Evolutionary conservation across 768 basidiomycete genomes (phyloP).

Genomic region (Cantharellus anzutake): DNA sequence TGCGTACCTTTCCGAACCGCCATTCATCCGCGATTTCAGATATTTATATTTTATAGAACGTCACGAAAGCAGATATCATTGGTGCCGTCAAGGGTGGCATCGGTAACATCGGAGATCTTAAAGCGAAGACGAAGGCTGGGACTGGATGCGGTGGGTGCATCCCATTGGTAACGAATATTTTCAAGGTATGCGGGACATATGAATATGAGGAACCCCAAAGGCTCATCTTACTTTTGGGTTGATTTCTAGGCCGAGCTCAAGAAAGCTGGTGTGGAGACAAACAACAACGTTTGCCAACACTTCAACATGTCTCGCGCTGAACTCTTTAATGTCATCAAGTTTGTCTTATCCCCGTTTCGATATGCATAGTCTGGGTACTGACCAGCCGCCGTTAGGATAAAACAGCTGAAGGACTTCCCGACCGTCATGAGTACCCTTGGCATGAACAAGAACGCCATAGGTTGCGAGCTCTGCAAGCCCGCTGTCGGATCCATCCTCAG

Average conservation of each 20-base stretch:
- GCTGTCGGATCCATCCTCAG: constrained; percentile 35
- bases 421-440: constrained; percentile 19
- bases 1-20: constrained; percentile 11
- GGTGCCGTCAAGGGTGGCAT: constrained; percentile 32
- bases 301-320: constrained; percentile 46
- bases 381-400: not conserved
- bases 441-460: constrained; percentile 28
- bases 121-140: constrained; percentile 47
- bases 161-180: constrained; percentile 31
- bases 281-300: constrained; percentile 44
- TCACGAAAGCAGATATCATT: not conserved
- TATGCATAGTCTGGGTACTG: constrained; percentile 21
- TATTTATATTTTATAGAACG: not conserved
- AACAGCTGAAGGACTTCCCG: not conserved
- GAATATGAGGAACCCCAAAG: not conserved
- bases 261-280: constrained; percentile 39
- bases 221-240: not conserved
- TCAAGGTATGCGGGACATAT: constrained; percentile 15
- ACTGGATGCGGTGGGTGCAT: constrained; percentile 60
- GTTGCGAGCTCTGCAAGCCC: constrained; percentile 62
- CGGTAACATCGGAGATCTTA: constrained; percentile 33
- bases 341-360: constrained; percentile 21
- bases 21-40: constrained; percentile 16
- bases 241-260: constrained; percentile 41
- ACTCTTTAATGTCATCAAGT: constrained; percentile 43